phyloP scores from a whole-genome alignment of 1,284 basidiomycete species.

The Polyporus tsugae region DNA sequence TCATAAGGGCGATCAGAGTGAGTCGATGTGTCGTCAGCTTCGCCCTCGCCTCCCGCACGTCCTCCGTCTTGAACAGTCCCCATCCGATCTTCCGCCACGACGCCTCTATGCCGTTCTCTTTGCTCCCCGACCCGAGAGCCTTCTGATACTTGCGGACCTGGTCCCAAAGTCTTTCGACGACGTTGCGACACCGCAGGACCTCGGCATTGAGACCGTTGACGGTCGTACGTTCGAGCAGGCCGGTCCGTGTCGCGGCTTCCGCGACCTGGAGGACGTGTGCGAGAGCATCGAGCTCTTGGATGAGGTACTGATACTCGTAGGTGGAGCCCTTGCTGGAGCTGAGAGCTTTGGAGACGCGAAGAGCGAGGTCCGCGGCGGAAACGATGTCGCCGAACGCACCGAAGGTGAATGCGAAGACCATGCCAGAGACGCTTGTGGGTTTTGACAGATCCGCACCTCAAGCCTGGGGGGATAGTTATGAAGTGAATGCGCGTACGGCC shows the following conservation, averaged over 20 bases:
- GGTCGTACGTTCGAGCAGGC: not conserved
- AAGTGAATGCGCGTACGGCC: not conserved
- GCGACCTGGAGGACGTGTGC: not conserved
- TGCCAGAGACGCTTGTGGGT: not conserved
- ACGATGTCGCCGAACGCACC: conserved; percentile 28
- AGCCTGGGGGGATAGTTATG: not conserved
- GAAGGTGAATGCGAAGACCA: conserved; percentile 13
- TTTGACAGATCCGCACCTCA: not conserved
- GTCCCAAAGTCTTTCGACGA: not conserved
- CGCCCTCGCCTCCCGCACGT: conserved; percentile 2
- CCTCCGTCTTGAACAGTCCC: conserved; percentile 3
- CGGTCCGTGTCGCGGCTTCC: not conserved
- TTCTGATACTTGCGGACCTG: not conserved
- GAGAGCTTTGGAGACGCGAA: conserved; percentile 15
- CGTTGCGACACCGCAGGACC: not conserved
- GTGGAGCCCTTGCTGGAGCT: not conserved
- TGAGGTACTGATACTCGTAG: conserved; percentile 2
- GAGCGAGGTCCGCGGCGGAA: conserved; percentile 29
- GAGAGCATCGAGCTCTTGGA: not conserved
- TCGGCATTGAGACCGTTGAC: not conserved
- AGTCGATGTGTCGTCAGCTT: not conserved
- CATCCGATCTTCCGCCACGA: conserved; percentile 4
- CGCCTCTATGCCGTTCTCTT: not conserved
- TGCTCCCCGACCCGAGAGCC: not conserved
- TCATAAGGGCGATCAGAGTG: not conserved